Evolutionary conservation across 306 rosid genomes (phyloP), one percentile per base, ranked within the genome.

Genomic region (Myrica gale): DNA sequence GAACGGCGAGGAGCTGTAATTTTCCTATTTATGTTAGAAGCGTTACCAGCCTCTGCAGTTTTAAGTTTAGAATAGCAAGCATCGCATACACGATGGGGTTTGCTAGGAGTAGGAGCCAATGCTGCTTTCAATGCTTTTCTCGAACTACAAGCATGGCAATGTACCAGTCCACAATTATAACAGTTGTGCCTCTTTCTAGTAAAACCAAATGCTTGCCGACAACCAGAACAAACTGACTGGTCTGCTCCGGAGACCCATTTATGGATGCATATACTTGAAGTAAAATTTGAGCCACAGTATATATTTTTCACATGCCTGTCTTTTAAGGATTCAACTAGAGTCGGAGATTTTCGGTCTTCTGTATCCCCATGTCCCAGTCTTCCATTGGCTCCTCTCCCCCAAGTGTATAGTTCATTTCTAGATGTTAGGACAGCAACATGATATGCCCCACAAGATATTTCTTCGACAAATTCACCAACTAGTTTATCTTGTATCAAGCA

Each of bases 381-480:
- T 87, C 99, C 99, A 83, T 89, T 96, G 67, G 90, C 89, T 78
- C 99, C 99, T 83, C 76, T 89, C 9, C 98, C 99, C 99, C 99
- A 96, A 68, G 99, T 90, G 80, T 88, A 90, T 50, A 96, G 87
- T 78, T 96, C 98, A 86, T 96, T 92, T 89, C 96, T 88, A 75
- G 99, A 88, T 68, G 99, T 96, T 77, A 96, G 74, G 43, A 83
- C 91, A 67, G 91, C 97, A 69, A 84, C 96, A 86, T 96, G 99
- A 83, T 82, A 74, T 32, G 88, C 84, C 3, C 99, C 98, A 65
- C 99, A 96, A 19, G 99, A 79, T 83, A 96, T 87, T 76, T 92
- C 96, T 85, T 92, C 97, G 21, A 92, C 99, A 82, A 80, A 84
- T 80, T 96, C 99, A 19, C 98, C 98, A 26, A 89, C 89, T 82